Evolutionary conservation across 1,284 basidiomycete species (phyloP), one percentile per base, ranked within the genome.

Genomic region (Cutaneotrichosporon cyanovorans): DNA sequence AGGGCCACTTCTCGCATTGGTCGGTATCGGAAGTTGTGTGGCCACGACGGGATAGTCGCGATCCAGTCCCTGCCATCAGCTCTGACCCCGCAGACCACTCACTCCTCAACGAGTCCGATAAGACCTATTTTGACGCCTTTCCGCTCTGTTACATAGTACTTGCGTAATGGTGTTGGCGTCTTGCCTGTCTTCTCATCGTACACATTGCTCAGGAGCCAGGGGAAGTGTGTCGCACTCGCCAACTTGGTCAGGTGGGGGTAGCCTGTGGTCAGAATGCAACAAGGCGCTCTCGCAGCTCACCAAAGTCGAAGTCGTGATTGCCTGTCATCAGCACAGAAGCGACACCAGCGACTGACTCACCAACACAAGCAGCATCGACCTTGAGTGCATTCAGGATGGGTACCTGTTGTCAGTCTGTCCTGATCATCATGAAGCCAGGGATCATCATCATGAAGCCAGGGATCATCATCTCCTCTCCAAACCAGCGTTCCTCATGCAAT

Each of bases 91-190:
- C 4, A n/a, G 21, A 9, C 4, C 6, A 66, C 76, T 42, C 42
- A 87, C 85, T 84, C 76, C 67, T 90, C 87, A 0, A 91, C 85
- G 0, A 92, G 75, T 3, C 87, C 87, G 46, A 91, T 82, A 22
- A 89, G 63, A 7, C 86, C 88, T 22, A 91, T 78, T 36, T 78
- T 79, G 11, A 86, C 58, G 0, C 84, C 85, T 20, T 75, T 74
- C 32, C 82, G 75, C 57, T 87, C 81, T 12, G 84, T 71, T 7
- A 86, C 74, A 45, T 75, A 70, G 62, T 77, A 87, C 55, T 82
- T 78, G 15, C 75, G 63, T 5, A 87, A 66, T 41, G 74, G 69
- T 25, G 76, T 75, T 0, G 83, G 85, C 30, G 79, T 76, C 39
- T 64, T 71, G 16, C 75, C 77, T 2, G 83, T 86, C 2, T 69